Conservation (phyloP, 2,329 filamentous ascomycete genomes). For the Colletotrichum lindemuthianum region DNA sequence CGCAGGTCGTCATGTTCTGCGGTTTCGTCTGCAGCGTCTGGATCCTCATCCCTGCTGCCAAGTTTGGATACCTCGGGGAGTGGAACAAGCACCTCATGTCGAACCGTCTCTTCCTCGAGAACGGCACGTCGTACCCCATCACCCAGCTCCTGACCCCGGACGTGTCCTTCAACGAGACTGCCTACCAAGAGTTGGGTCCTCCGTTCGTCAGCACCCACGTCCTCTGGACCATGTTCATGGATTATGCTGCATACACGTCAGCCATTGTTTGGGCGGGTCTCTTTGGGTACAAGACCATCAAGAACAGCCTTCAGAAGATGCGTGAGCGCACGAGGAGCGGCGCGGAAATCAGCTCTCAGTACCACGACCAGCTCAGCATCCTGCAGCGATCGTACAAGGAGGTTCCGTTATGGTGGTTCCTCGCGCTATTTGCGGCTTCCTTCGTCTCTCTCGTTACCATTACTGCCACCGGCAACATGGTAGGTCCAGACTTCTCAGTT, state of each 20-base stretch:
- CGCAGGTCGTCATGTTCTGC: constrained; percentile 62
- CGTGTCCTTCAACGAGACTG: constrained; percentile 65
- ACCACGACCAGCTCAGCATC: constrained; percentile 67
- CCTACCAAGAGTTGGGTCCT: constrained; percentile 66
- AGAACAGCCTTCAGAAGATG: constrained; percentile 44
- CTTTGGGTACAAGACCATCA: constrained; percentile 51
- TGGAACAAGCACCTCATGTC: constrained; percentile 65
- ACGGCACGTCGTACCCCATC: constrained; percentile 58
- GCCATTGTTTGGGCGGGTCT: constrained; percentile 62
- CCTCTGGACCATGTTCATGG: constrained; percentile 30
- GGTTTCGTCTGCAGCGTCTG: constrained; percentile 67
- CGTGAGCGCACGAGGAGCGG: constrained; percentile 48
- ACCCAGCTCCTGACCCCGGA: constrained; percentile 51
- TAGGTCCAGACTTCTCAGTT: background rate
- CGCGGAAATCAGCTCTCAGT: constrained; percentile 58
- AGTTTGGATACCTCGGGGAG: constrained; percentile 63
- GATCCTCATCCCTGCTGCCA: constrained; percentile 67
- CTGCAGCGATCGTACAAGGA: constrained; percentile 67
- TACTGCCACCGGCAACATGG: constrained; percentile 58
- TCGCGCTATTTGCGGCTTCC: constrained; percentile 57
- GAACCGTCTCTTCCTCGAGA: constrained; percentile 61
- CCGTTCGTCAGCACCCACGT: constrained; percentile 56
- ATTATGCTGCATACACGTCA: constrained; percentile 64
- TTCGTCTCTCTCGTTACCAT: constrained; percentile 58
- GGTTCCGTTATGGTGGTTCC: constrained; percentile 69